Evolutionary conservation across 2,329 filamentous ascomycete genomes (phyloP), one percentile per base, ranked within the genome.

Genomic region (Fusarium miscanthi): DNA sequence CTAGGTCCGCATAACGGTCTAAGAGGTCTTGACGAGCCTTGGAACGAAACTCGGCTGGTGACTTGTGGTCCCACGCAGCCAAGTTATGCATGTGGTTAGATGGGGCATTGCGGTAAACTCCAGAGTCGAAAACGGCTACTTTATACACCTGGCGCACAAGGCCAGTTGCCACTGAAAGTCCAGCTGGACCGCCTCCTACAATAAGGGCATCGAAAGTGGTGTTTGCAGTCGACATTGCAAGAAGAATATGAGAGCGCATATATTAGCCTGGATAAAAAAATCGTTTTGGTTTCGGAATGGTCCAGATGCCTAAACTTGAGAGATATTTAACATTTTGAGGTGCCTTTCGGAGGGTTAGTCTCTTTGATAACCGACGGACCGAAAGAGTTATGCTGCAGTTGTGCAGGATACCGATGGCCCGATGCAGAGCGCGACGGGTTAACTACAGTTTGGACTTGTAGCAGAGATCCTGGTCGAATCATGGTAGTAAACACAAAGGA

Each of bases 61-160:
- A 17, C 11, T 8, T 5, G 33, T 60, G 48, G 23, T 68, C 65
- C 11, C 19, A 52, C 2, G 51, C 79, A 5, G 76, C 71, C 4
- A 85, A 63, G 9, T 72, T 80, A 75, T 86, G 85, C 84, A 87
- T 85, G 70, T 85, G 80, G 3, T 73, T 71, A 8, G 82, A 76
- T 12, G 74, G 65, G 30, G 74, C 74, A 62, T 87, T 87, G 58
- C 85, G 82, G 66, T 83, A 87, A 21, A 31, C 19, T 48, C 45
- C 45, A 33, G 25, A 31, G 30, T 48, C 45, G 17, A 48, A 48
- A 12, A 48, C 21, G 30, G 30, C 45, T 33, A 31, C 45, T 31
- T 21, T 48, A 17, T 48, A 31, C 25, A 30, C 45, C 45, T 48
- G 45, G 9, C 45, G 45, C 19, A 31, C 45, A 7, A 48, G 30